These are phyloP conservation scores for Colletotrichum tropicicola DNA, from an alignment of 2,329 filamentous ascomycete species.

Conservation along the genomic window DNA sequence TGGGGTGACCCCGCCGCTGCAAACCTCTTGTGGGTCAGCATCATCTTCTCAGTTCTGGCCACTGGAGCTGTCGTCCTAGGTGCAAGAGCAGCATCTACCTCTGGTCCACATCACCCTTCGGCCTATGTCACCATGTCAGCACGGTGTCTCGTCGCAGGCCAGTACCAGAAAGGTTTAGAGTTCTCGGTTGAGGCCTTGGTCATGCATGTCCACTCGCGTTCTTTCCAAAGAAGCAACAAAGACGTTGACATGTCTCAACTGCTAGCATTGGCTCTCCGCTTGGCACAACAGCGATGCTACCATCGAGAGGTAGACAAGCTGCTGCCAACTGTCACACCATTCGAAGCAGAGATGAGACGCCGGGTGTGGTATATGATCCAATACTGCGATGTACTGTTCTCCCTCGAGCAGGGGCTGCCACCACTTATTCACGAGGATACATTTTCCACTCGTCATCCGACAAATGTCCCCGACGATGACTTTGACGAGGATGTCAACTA, in stretches of 20 bases:
- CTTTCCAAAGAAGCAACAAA: background rate
- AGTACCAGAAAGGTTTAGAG: slow-evolving; percentile 53
- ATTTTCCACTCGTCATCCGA: too few species aligned
- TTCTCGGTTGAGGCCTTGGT: slow-evolving; percentile 60
- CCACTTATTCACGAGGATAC: too few species aligned
- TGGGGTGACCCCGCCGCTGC: slow-evolving; percentile 49
- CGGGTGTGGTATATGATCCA: too few species aligned
- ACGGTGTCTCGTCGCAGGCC: slow-evolving; percentile 56
- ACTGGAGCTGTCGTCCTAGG: slow-evolving; percentile 47
- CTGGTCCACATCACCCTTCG: slow-evolving; percentile 41
- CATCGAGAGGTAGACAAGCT: background rate
- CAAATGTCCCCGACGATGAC: too few species aligned
- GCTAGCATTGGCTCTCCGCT: background rate
- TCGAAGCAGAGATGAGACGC: too few species aligned
- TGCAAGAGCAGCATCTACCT: slow-evolving; percentile 36
- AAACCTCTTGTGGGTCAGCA: slow-evolving; percentile 59
- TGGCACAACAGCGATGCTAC: background rate
- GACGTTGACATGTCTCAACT: background rate
- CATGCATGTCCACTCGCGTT: slow-evolving; percentile 50
- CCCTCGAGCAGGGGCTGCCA: too few species aligned
- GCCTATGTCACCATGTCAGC: slow-evolving; percentile 47
- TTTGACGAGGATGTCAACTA: too few species aligned
- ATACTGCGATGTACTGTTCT: too few species aligned
- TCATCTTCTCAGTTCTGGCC: slow-evolving; percentile 56
- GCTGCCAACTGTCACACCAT: background rate